Conservation (phyloP, 2,329 filamentous ascomycete genomes). For the Paracorniculantispora psalliotae region DNA sequence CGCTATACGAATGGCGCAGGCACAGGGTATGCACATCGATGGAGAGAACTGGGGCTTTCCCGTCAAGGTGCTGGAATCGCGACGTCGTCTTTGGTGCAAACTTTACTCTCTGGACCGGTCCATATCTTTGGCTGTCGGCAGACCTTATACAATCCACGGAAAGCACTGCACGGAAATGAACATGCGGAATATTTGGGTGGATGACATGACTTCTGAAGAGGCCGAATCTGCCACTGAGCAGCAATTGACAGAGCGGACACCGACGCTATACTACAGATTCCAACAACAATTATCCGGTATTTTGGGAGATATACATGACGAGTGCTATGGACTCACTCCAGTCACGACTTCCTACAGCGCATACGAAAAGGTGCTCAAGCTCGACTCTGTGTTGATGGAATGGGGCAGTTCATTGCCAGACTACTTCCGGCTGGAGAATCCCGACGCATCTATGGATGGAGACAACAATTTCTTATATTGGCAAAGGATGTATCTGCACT, state of each 20-base stretch:
- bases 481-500: conserved; percentile 35
- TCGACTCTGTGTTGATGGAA: conserved; percentile 28
- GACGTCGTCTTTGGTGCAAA: conserved; percentile 35
- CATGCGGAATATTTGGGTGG: conserved; percentile 34
- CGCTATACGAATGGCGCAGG: conserved; percentile 38
- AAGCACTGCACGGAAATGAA: conserved; percentile 33
- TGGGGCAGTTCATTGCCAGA: conserved; percentile 29
- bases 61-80: conserved; percentile 31
- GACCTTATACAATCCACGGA: conserved; percentile 35
- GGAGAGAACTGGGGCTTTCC: conserved; percentile 34
- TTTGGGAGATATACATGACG: conserved; percentile 34
- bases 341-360: conserved; percentile 25
- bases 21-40: conserved; percentile 39
- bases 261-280: conserved; percentile 27
- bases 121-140: conserved; percentile 35
- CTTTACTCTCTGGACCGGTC: conserved; percentile 35
- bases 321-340: conserved; percentile 29
- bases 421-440: conserved; percentile 29
- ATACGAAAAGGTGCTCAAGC: conserved; percentile 32
- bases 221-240: conserved; percentile 19
- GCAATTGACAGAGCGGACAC: conserved; percentile 28
- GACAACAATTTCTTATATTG: conserved; percentile 28
- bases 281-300: conserved; percentile 30
- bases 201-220: conserved; percentile 29
- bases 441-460: conserved; percentile 28